These are phyloP conservation scores for Phytophthora idaei DNA, from an alignment of 352 stramenopile species.

Conservation along the genomic window DNA sequence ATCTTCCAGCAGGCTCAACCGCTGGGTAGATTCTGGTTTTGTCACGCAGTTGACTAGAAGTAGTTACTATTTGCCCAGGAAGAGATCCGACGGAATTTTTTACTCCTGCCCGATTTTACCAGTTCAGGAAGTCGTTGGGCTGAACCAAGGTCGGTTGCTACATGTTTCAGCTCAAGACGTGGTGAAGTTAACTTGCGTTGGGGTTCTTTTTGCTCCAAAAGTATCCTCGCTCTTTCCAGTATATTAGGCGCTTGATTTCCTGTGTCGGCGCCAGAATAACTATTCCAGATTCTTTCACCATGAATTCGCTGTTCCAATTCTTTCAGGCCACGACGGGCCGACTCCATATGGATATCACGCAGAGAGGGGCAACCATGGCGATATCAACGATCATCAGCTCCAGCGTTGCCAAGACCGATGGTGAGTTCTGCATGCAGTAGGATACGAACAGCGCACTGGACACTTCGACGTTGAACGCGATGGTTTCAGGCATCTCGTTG, in stretches of 20 bases:
- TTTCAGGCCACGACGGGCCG: not conserved
- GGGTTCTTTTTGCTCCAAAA: not conserved
- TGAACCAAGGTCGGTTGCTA: not conserved
- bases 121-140: not conserved
- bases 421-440: conserved; percentile 18
- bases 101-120: not conserved
- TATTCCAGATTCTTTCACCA: not conserved
- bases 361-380: not conserved
- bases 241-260: not conserved
- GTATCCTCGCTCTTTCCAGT: not conserved
- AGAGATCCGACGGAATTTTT: not conserved
- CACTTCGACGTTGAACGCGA: conserved; percentile 9
- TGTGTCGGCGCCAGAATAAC: not conserved
- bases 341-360: not conserved
- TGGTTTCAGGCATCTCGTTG: not conserved
- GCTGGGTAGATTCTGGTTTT: not conserved
- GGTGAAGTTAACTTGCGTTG: not conserved
- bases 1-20: not conserved
- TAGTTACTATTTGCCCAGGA: not conserved
- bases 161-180: not conserved
- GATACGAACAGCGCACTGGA: conserved; percentile 4
- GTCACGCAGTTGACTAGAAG: not conserved
- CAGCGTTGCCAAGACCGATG: conserved; percentile 6
- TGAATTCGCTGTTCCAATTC: conserved; percentile 7
- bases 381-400: conserved; percentile 12